A percentile compares a stretch with the other conserved stretches of the same genome.
These are phyloP conservation scores for Tolypocladium tropicale DNA, from an alignment of 2,329 filamentous ascomycete genomes.

Conservation along the genomic window DNA sequence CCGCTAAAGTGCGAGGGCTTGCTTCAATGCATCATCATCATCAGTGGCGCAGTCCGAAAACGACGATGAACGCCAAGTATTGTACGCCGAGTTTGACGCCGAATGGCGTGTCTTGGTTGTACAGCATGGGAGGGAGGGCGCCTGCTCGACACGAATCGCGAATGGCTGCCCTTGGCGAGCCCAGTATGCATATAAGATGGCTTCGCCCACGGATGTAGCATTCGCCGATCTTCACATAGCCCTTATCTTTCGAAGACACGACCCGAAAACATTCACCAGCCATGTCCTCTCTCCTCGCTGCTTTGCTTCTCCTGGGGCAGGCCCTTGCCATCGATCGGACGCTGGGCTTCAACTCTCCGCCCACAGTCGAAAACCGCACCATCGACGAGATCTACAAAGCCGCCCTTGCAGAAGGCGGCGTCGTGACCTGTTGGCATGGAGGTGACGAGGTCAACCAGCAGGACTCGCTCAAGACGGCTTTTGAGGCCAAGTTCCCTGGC, in stretches of 20 bases:
- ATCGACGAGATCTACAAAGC: constrained; percentile 39
- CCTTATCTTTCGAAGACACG: not conserved
- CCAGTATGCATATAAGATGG: not conserved
- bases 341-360: constrained; percentile 1
- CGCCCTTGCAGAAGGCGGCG: constrained; percentile 34
- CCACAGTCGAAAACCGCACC: constrained; percentile 29
- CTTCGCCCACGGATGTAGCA: not conserved
- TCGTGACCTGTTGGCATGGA: constrained; percentile 36
- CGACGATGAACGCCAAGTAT: not conserved
- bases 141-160: not conserved
- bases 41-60: not conserved
- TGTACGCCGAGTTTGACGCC: no score
- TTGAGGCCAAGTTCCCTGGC: constrained; percentile 35
- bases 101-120: not conserved
- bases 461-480: constrained; percentile 27
- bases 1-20: not conserved
- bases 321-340: not conserved
- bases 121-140: not conserved
- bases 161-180: not conserved
- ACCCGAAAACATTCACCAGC: not conserved
- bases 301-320: not conserved
- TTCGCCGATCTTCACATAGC: not conserved
- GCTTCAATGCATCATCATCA: not conserved
- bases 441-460: constrained; percentile 34
- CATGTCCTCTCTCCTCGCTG: not conserved